These are phyloP conservation scores for Termitomyces sp. DNA, from an alignment of 768 basidiomycete species.

Conservation along the genomic window DNA sequence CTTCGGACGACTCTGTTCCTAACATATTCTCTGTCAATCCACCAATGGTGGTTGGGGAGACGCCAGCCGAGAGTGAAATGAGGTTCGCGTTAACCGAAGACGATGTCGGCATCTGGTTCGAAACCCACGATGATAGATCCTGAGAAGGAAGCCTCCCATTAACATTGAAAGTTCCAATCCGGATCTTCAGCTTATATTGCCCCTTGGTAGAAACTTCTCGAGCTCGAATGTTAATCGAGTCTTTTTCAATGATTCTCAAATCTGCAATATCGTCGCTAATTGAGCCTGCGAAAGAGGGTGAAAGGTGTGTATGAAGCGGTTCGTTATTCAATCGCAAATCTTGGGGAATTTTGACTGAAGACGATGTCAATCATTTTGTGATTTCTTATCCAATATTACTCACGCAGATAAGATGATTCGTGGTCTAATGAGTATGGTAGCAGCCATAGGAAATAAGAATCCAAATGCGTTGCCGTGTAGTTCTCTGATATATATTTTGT, in stretches of 20 bases:
- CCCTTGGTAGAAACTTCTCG: conserved; percentile 29
- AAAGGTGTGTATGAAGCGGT: conserved; percentile 51
- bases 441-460: conserved; percentile 41
- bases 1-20: no score
- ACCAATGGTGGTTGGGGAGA: conserved; percentile 11
- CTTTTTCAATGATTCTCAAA: conserved; percentile 51
- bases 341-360: conserved; percentile 38
- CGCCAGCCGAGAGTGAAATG: conserved; percentile 28
- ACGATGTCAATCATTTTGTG: not conserved
- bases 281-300: conserved; percentile 55
- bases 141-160: conserved; percentile 73
- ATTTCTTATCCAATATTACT: not conserved
- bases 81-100: conserved; percentile 2
- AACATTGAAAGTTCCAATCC: conserved; percentile 81
- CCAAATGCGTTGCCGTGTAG: conserved; percentile 23
- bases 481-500: conserved; percentile 3
- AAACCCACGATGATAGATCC: conserved; percentile 65
- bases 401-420: conserved; percentile 4
- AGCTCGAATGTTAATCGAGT: conserved; percentile 54
- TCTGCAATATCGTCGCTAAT: conserved; percentile 59
- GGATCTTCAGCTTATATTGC: conserved; percentile 37
- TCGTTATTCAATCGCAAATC: conserved; percentile 50
- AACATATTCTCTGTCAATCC: no score
- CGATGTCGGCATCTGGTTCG: conserved; percentile 17
- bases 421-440: conserved; percentile 33